Percentiles rank a stretch among this genome's conserved stretches.
These are phyloP conservation scores for Phycomyces blakesleeanus DNA, from an alignment of 192 early-diverging fungal genomes.

Conservation along the genomic window DNA sequence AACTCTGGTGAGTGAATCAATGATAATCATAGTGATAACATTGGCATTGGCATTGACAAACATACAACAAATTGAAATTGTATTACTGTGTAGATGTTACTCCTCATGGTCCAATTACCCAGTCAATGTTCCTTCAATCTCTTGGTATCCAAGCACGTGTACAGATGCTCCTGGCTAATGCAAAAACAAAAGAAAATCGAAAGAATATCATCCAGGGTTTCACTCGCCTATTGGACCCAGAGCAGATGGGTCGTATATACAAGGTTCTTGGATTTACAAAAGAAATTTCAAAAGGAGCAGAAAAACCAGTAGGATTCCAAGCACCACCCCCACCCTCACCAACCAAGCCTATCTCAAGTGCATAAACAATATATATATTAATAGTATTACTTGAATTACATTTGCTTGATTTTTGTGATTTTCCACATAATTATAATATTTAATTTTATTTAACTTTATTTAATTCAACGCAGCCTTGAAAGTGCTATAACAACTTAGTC, in stretches of 20 bases:
- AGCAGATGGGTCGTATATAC: conserved; percentile 86
- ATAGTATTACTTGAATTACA: too few relatives aligned
- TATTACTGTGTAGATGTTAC: conserved; percentile 11
- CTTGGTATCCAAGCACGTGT: conserved; percentile 81
- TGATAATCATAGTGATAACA: too few relatives aligned
- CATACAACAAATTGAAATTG: background rate
- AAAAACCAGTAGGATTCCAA: conserved; percentile 4
- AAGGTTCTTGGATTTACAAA: conserved; percentile 61
- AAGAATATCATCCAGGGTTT: conserved; percentile 66
- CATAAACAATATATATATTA: background rate
- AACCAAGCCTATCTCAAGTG: too few relatives aligned
- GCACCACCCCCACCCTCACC: too few relatives aligned
- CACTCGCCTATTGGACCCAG: conserved; percentile 70
- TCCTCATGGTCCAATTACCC: conserved; percentile 76
- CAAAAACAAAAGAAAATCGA: conserved; percentile 41
- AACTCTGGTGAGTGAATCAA: conserved; percentile 11
- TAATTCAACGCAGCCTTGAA: too few relatives aligned
- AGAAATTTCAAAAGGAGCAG: conserved; percentile 1
- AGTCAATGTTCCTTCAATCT: conserved; percentile 68
- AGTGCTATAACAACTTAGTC: conserved; percentile 3
- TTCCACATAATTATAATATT: too few relatives aligned
- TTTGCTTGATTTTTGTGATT: too few relatives aligned
- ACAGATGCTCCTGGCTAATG: conserved; percentile 60
- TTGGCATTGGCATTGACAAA: too few relatives aligned
- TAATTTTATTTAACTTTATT: too few relatives aligned